phyloP scores from a whole-genome alignment of 441 rosid species.

The Lepidium campestre region DNA sequence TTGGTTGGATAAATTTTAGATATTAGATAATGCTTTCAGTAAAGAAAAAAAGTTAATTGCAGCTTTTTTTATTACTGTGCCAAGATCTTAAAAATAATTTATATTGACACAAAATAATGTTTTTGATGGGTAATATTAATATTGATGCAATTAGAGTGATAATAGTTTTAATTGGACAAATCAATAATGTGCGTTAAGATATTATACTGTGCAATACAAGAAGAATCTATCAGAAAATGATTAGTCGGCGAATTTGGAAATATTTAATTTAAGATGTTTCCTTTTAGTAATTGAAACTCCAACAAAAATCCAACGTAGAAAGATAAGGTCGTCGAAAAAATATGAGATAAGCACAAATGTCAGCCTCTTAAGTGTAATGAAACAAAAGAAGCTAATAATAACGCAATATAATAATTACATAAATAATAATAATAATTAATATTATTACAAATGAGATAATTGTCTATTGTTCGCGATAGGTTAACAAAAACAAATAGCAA shows the following conservation, averaged over 20 bases:
- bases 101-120: neutral
- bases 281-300: neutral
- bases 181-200: neutral
- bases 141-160: neutral
- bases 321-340: slow-evolving; percentile 4
- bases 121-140: neutral
- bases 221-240: slow-evolving; percentile 10
- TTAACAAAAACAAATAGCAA: neutral
- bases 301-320: slow-evolving; percentile 17
- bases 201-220: neutral
- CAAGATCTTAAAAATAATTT: too few relatives aligned
- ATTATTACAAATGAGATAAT: neutral
- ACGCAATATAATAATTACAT: neutral
- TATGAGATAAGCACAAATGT: slow-evolving; percentile 12
- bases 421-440: neutral
- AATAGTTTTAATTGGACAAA: neutral
- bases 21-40: too few relatives aligned
- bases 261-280: neutral
- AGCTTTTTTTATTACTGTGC: neutral
- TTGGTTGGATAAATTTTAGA: too few relatives aligned
- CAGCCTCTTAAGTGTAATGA: neutral
- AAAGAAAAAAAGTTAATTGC: too few relatives aligned
- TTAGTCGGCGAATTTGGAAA: slow-evolving; percentile 6
- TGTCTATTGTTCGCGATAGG: neutral
- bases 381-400: neutral